Base-by-base conservation (phyloP, 495 filamentous ascomycete genomes). In the Platismatia glauca region DNA sequence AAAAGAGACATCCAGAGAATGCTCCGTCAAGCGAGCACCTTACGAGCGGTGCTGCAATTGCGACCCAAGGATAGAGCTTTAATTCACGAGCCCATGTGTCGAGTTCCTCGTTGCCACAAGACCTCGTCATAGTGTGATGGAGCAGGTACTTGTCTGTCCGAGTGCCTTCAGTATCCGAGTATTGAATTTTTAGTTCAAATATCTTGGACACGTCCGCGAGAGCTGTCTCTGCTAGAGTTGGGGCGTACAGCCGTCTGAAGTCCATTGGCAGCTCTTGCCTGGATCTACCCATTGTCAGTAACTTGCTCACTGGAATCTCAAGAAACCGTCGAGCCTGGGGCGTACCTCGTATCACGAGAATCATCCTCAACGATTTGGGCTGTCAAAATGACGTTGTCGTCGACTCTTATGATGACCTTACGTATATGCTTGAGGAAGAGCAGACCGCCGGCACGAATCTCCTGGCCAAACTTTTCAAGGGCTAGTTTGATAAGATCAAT, bases 11-110 rank as follows among this genome's bases (percentile, higher is more conserved):
- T 22, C 72, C 71, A 29, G 18, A 33, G 63, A 67, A 63, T 29
- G 58, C 9, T 33, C 35, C 24, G 43, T 57, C 43, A 33, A 43
- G 7, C 13, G 27, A 58, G 37, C 37, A 31, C 33, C 38, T 35
- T 57, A 57, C 59, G 34, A 78, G 24, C 29, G 72, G 74, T 7
- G 71, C 70, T 18, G 76, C 76, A 64, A 77, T 63, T 38, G 73
- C 74, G 55, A 73, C 68, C 76, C 76, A 77, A 8, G 74, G 73
- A 44, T 76, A 73, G 4, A 73, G 41, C 58, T 78, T 77, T 3
- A 67, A 57, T 18, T 65, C 50, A 37, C 69, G 67, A 57, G 73
- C 67, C 76, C 76, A 78, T 13, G 55, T 56, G 39, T 68, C 64
- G 18, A 77, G 55, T 8, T 66, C 44, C 29, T 64, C 22, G 39